Base-by-base conservation (phyloP, 371 early-diverging fungal genomes). In the Lichtheimia ramosa region DNA sequence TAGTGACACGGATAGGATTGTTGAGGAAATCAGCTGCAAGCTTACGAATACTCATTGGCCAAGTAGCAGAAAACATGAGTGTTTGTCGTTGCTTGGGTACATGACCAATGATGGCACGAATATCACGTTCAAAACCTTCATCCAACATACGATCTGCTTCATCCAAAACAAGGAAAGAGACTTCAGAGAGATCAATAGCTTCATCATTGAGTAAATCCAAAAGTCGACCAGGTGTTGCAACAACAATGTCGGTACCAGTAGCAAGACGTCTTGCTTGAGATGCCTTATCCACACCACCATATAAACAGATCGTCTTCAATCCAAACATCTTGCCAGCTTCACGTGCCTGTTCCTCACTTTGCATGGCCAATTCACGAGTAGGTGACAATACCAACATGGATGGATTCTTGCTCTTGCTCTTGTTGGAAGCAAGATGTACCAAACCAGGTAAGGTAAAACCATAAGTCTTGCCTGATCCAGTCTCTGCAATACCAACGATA, bases 81-180 rank as follows among this genome's bases (percentile, higher is more conserved):
- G 92, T 96, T 70, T 96, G 95, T 18, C 93, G 89, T 28, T 64
- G 73, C 51, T 79, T 61, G 59, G 68, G 77, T 43, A 83, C 81
- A 62, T 80, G 58, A 40, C 76, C 66, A 68, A 92, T 78, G 54
- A 94, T 95, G 27, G 84, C 83, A 48, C 92, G 87, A 64, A 99
- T 88, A 41, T 92, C 97, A 51, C 91, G 84, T 56, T 92, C 94
- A 74, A 96, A 98, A 58, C 96, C 97, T 54, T 88, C 82, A 66
- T 96, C 96, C 64, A 97, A 74, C 91, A 96, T 95, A 58, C 95
- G 87, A 83, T 98, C 99, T 34, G 95, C 96, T 77, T 98, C 99
- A 71, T 97, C 97, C 54, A 98, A 72, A 3, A 97, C 95, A 68
- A 96, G 69, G 69, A 89, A 94, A 0, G 83, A 79, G n/a, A 93